Conservation (phyloP, 116 monocot species). For the Trichopus zeylanicus region DNA sequence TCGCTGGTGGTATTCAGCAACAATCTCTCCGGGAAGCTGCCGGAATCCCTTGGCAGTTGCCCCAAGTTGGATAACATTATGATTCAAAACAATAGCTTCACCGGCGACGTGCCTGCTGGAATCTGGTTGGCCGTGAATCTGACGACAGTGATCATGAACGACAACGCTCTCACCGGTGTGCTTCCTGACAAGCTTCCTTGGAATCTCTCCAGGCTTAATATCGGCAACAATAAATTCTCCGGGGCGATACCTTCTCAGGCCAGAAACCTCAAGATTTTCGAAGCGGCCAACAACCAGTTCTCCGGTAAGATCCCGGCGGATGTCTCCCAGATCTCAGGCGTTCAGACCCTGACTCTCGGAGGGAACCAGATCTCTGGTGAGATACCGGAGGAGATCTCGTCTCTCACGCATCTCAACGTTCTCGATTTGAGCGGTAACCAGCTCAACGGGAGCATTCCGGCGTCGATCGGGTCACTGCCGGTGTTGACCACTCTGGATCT, state of each 20-base stretch:
- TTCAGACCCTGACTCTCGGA: not conserved
- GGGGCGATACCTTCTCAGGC: constrained; percentile 51
- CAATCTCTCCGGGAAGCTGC: constrained; percentile 29
- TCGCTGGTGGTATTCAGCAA: constrained; percentile 28
- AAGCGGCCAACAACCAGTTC: constrained; percentile 1
- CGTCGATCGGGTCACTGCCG: not conserved
- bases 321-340: not conserved
- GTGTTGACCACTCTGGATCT: not conserved
- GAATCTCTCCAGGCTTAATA: constrained; percentile 37
- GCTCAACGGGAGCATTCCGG: constrained; percentile 28
- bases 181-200: constrained; percentile 39
- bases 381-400: constrained; percentile 34
- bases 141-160: constrained; percentile 3
- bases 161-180: constrained; percentile 50
- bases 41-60: constrained; percentile 27
- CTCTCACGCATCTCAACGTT: constrained; percentile 20
- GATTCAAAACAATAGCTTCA: not conserved
- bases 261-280: not conserved
- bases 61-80: constrained; percentile 1
- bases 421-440: constrained; percentile 54
- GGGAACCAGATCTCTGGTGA: not conserved
- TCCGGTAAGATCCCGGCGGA: constrained; percentile 1
- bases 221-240: constrained; percentile 46
- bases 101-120: not conserved
- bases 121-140: constrained; percentile 7